Base-by-base conservation (phyloP, 2,329 filamentous ascomycete genomes). In the Myriosclerotinia curreyana region DNA sequence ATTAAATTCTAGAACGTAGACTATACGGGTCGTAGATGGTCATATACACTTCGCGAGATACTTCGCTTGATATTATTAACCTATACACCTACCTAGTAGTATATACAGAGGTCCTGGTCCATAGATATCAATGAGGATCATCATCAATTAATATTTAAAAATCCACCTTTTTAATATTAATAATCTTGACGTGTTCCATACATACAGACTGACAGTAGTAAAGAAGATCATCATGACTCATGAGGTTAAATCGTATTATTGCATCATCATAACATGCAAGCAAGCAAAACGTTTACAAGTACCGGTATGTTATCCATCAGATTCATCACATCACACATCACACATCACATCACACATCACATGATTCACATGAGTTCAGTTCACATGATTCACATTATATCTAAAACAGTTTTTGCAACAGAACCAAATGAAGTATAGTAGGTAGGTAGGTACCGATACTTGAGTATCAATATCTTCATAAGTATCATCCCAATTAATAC, bases 71-170 rank as follows among this genome's bases (percentile, higher is more conserved):
- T 58, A 46, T 54, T 40, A 31, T n/a, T n/a, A 31, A 31, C 28
- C 4, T 31, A 31, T 6, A 31, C 6, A 31, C 28, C 2, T 31
- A 31, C n/a, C n/a, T n/a, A n/a, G n/a, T n/a, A n/a, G n/a, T n/a
- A n/a, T n/a, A n/a, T n/a, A n/a, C n/a, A n/a, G n/a, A n/a, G n/a
- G n/a, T n/a, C n/a, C n/a, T n/a, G n/a, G n/a, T n/a, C n/a, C n/a
- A n/a, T n/a, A n/a, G 60, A 62, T 38, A 48, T 46, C 55, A 62
- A 62, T 49, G 40, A 62, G 15, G 38, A 62, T 54, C 38, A 62
- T 62, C 50, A 20, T 31, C 50, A 56, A 49, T 56, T 49, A 46
- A 48, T 40, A 11, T 62, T 14, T 6, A 15, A 22, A 6, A 46
- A 55, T 56, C 50, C 40, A 46, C 38, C n/a, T 31, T 51, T 56